Conservation (phyloP, 768 basidiomycete species). For the Royoungia palumana region DNA sequence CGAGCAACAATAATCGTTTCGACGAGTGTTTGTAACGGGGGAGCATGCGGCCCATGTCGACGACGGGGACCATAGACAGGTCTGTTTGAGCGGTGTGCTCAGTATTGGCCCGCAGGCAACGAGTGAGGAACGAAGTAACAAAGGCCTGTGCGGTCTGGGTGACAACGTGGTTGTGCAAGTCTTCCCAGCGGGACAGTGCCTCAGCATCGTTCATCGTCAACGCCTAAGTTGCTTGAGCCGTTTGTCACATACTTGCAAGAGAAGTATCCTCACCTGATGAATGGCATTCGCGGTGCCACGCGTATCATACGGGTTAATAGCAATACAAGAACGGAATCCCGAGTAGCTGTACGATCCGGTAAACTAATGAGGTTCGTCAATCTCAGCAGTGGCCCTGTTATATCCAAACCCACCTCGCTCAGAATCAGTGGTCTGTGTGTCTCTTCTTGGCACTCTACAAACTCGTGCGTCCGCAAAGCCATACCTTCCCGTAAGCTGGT, state of each 20-base stretch:
- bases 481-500: constrained; percentile 86
- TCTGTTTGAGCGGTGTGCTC: constrained; percentile 49
- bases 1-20: constrained; percentile 65
- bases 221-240: constrained; percentile 37
- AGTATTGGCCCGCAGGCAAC: constrained; percentile 67
- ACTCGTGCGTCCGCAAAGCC: constrained; percentile 79
- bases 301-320: constrained; percentile 83
- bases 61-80: constrained; percentile 34
- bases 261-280: constrained; percentile 35
- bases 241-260: background rate
- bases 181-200: constrained; percentile 74
- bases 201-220: constrained; percentile 77
- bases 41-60: constrained; percentile 51
- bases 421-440: constrained; percentile 67
- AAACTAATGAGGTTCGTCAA: constrained; percentile 40
- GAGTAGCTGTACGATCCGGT: constrained; percentile 84
- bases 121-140: constrained; percentile 72
- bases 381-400: background rate
- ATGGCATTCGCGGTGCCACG: constrained; percentile 84
- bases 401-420: constrained; percentile 56
- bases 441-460: constrained; percentile 79
- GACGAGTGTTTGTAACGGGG: constrained; percentile 64
- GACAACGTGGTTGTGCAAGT: constrained; percentile 80
- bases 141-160: constrained; percentile 87
- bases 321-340: constrained; percentile 83